Base-by-base conservation (phyloP, 345 rosid genomes). In the Eucalyptus erythrocorys region DNA sequence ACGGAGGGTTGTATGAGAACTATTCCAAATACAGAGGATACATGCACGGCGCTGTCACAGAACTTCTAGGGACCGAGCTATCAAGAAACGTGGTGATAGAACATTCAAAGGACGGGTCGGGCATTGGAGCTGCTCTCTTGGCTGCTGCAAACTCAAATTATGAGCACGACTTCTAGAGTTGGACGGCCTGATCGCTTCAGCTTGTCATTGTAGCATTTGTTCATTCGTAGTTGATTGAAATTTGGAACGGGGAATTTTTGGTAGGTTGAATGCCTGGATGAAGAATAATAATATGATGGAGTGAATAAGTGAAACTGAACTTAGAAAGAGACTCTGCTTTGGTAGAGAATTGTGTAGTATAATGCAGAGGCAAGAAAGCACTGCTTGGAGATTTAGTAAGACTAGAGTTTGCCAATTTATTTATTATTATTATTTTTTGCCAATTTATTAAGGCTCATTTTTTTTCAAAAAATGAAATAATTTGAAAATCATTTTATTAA, bases 111-210 rank as follows among this genome's bases (percentile, higher is more conserved):
- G 99, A 97, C 16, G 96, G 97, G 15, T 96, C 99, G 16, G 99
- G 99, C 9, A 93, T 96, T 6, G 99, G 99, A 42, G 99, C 99
- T 85, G 98, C 98, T 85, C 94, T 96, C 43, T 88, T 96, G 93
- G 99, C 99, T 49, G 96, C 98, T 17, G 89, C 98, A 68, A 95
- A 95, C 93, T 95, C 98, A 37, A 94, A 89, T 91, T 95, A 94
- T 84, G 93, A 90, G 48, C 93, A 92, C 42, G 88, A 94, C 68
- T 89, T 71, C 84, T 95, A 76, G 91, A 87, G 87, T 45, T 68
- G 48, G 51, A 55, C n/a, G 10, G 47, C 84, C 84, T 4, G 30
- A 76, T 37, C 1, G 47, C 84, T 40, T 40, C 30, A 14, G 7
- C 84, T 3, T 40, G 84, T 40, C 14, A 6, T 40, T 40, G 84